Evolutionary conservation across 2,329 filamentous ascomycete species (phyloP).

Genomic region (Aspergillus costaricaensis): DNA sequence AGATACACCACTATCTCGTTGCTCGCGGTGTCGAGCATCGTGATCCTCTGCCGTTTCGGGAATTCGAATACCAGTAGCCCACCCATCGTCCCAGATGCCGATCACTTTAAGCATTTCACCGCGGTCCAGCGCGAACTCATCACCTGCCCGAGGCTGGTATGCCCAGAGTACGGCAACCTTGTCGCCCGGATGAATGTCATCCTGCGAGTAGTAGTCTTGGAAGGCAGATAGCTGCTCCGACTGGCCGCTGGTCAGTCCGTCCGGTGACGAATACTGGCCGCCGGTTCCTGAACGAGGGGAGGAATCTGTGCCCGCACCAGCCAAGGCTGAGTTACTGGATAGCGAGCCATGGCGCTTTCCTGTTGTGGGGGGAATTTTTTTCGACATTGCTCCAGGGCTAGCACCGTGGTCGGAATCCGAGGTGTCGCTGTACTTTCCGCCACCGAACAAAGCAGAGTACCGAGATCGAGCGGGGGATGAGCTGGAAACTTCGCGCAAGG

Average conservation of each 20-base stretch:
- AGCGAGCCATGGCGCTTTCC: conserved; percentile 81
- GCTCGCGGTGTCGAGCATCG: conserved; percentile 72
- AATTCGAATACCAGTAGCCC: conserved; percentile 89
- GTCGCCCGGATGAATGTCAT: conserved; percentile 90
- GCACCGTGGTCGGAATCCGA: conserved; percentile 67
- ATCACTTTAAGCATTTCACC: conserved; percentile 98
- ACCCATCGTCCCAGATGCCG: conserved; percentile 98
- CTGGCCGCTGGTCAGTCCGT: conserved; percentile 80
- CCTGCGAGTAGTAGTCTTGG: conserved; percentile 98
- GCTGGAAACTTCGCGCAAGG: conserved; percentile 73
- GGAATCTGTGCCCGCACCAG: conserved; percentile 62
- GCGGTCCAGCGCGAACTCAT: conserved; percentile 90
- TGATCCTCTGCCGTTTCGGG: conserved; percentile 85
- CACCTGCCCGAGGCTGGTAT: conserved; percentile 88
- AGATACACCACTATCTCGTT: conserved; percentile 92
- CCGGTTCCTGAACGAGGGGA: conserved; percentile 70
- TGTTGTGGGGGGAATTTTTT: conserved; percentile 46
- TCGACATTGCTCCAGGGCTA: conserved; percentile 69
- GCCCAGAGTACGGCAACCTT: conserved; percentile 92
- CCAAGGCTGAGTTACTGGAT: conserved; percentile 78
- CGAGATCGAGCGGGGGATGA: conserved; percentile 60
- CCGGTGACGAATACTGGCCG: conserved; percentile 78
- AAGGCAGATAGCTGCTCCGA: conserved; percentile 95
- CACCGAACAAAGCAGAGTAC: conserved; percentile 51
- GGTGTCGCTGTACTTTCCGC: conserved; percentile 53